phyloP scores from a whole-genome alignment of 352 stramenopile species.

The Phytophthora citrophthora region DNA sequence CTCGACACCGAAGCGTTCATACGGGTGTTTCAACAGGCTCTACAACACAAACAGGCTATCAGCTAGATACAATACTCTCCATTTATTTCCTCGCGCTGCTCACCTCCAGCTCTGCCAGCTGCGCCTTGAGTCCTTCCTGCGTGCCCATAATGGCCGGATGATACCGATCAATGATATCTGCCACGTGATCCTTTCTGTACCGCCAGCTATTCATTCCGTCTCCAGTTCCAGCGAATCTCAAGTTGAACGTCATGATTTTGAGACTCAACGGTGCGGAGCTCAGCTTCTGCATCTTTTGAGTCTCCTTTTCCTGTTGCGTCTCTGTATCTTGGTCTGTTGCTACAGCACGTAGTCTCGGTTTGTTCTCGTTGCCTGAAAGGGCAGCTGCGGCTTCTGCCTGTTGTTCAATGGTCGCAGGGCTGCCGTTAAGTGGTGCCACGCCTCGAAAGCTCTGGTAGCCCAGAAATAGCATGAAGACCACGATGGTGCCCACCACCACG shows the following conservation, averaged over 20 bases:
- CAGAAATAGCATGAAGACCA: constrained; percentile 75
- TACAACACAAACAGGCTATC: constrained; percentile 10
- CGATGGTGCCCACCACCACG: constrained; percentile 65
- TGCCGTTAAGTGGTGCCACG: constrained; percentile 6
- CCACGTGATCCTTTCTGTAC: constrained; percentile 76
- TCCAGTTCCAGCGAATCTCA: constrained; percentile 69
- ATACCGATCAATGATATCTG: constrained; percentile 78
- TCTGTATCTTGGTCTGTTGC: constrained; percentile 11
- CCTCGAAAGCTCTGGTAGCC: constrained; percentile 49
- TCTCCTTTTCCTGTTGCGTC: neutral
- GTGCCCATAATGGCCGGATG: constrained; percentile 76
- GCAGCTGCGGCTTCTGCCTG: constrained; percentile 40
- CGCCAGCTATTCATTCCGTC: constrained; percentile 74
- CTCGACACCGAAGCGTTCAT: constrained; percentile 78
- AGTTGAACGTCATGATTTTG: constrained; percentile 88
- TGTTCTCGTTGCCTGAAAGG: constrained; percentile 32
- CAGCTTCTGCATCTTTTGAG: constrained; percentile 22
- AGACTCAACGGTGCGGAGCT: constrained; percentile 58
- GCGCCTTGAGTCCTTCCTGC: constrained; percentile 74
- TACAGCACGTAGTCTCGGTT: constrained; percentile 51
- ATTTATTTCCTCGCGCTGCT: neutral
- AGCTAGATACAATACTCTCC: neutral
- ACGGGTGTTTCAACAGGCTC: constrained; percentile 57
- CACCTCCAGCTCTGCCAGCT: constrained; percentile 69
- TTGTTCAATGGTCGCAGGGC: constrained; percentile 33